These are phyloP conservation scores for Pueraria montana DNA, from an alignment of 306 rosid genomes.

Conservation along the genomic window DNA sequence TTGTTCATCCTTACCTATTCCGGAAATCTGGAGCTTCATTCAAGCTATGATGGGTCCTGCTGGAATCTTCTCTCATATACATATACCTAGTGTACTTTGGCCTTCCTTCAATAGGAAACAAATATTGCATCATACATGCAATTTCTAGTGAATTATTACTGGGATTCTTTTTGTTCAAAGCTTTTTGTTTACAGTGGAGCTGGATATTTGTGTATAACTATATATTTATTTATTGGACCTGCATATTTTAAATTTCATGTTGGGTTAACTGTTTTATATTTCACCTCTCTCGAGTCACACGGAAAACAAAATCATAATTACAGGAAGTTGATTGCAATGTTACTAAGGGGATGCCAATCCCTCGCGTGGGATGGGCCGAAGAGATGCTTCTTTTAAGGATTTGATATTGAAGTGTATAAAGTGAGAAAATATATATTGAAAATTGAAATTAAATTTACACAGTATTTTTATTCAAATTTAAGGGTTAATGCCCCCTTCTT, in stretches of 20 bases:
- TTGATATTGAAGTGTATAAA: not conserved
- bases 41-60: slow-evolving; percentile 67
- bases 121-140: not conserved
- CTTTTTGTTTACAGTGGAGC: not conserved
- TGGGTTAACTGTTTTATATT: no score
- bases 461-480: not conserved
- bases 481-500: not conserved
- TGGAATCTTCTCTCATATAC: slow-evolving; percentile 52
- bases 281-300: no score
- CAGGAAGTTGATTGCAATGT: no score
- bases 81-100: not conserved
- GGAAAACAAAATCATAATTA: no score
- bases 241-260: no score
- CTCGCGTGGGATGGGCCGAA: no score
- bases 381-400: not conserved
- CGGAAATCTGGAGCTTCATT: slow-evolving; percentile 66
- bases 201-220: slow-evolving; percentile 2
- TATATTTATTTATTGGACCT: no score
- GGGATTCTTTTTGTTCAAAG: slow-evolving; percentile 25
- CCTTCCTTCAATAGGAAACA: slow-evolving; percentile 40
- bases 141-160: slow-evolving; percentile 14
- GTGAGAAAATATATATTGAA: no score
- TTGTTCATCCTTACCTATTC: slow-evolving; percentile 51
- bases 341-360: no score
- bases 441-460: no score